Conservation (phyloP, 768 basidiomycete genomes). For the Boletellus ananiceps region DNA sequence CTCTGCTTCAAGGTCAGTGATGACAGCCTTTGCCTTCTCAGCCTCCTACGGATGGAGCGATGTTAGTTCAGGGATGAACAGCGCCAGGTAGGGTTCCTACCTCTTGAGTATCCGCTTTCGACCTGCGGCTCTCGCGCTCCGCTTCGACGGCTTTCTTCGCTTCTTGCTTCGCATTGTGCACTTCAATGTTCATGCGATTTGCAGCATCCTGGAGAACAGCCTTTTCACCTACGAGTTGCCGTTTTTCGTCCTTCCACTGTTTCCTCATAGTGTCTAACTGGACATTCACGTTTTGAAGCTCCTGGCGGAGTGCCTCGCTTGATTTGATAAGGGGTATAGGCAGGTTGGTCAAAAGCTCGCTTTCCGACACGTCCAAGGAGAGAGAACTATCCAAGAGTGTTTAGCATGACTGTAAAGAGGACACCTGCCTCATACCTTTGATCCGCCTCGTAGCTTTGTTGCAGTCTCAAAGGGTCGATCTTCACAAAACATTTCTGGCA, state of each 20-base stretch:
- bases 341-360: conserved; percentile 50
- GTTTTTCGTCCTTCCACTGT: conserved; percentile 67
- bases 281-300: conserved; percentile 57
- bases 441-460: conserved; percentile 42
- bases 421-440: conserved; percentile 48
- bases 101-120: conserved; percentile 48
- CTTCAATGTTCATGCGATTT: conserved; percentile 57
- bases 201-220: conserved; percentile 68
- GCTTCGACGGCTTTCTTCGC: conserved; percentile 48
- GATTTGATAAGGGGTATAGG: conserved; percentile 67
- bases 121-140: conserved; percentile 45
- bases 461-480: conserved; percentile 46
- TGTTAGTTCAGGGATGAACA: conserved; percentile 1
- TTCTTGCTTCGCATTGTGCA: conserved; percentile 56
- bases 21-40: conserved; percentile 57
- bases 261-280: conserved; percentile 62
- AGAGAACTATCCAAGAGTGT: conserved; percentile 38
- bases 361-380: conserved; percentile 43
- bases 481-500: conserved; percentile 69
- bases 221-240: conserved; percentile 62
- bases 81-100: conserved; percentile 34
- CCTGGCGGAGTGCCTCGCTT: conserved; percentile 56
- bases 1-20: conserved; percentile 66
- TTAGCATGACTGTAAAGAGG: conserved; percentile 1
- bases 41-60: conserved; percentile 48